Percentiles rank a stretch among this genome's conserved stretches.
Evolutionary conservation across 2,329 filamentous ascomycete species (phyloP).

Genomic region (Sphaerulina musiva): DNA sequence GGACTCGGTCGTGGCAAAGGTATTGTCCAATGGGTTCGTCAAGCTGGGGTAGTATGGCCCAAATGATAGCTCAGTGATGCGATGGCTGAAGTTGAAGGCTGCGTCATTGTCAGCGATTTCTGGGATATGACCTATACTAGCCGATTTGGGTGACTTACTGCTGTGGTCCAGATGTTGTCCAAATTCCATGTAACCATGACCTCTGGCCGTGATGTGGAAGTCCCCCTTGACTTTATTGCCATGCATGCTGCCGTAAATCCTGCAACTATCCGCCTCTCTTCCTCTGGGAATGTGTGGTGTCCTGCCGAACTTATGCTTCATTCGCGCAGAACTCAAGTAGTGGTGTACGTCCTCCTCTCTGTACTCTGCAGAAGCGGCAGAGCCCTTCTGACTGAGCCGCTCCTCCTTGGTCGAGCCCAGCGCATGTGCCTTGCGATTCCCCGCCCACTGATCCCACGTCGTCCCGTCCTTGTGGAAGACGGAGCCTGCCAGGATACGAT

Average conservation of each 20-base stretch:
- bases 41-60: constrained; percentile 94
- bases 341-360: constrained; percentile 83
- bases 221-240: constrained; percentile 97
- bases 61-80: constrained; percentile 92
- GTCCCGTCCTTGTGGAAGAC: constrained; percentile 70
- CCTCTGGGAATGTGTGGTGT: constrained; percentile 59
- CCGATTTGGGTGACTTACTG: constrained; percentile 48
- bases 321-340: constrained; percentile 68
- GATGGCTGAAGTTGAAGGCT: constrained; percentile 97
- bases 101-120: constrained; percentile 4
- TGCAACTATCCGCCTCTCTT: constrained; percentile 62
- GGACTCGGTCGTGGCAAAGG: constrained; percentile 63
- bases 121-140: not conserved
- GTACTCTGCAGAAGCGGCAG: constrained; percentile 54
- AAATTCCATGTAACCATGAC: constrained; percentile 85
- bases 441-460: constrained; percentile 73
- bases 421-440: constrained; percentile 56
- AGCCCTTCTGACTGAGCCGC: constrained; percentile 51
- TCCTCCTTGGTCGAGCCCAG: constrained; percentile 55
- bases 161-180: constrained; percentile 75
- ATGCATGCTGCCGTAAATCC: constrained; percentile 82
- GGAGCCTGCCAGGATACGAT: constrained; percentile 77
- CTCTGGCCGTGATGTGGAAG: constrained; percentile 92
- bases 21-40: constrained; percentile 88
- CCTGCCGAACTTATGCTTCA: constrained; percentile 59